Base-by-base conservation (phyloP, 306 rosid genomes). In the Erythrophleum fordii region DNA sequence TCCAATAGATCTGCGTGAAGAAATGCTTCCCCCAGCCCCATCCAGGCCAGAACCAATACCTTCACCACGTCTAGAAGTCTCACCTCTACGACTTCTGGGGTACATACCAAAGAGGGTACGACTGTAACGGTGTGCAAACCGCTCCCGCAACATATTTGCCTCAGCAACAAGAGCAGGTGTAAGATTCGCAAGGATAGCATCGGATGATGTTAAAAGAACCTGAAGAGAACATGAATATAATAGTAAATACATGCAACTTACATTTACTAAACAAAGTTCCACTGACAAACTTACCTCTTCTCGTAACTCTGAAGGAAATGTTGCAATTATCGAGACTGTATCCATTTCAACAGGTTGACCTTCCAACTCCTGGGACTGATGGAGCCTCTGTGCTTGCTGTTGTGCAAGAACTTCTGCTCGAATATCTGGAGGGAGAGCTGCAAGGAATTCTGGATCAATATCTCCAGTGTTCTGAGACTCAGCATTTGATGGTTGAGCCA, bases 341-440 rank as follows among this genome's bases (percentile, higher is more conserved):
- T 96, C 99, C 98, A 96, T 96, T 87, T 93, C 99, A 64, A 96
- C 97, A 0, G 99, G 99, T 86, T 96, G 99, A 55, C 99, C 99
- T 87, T 96, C 99, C 88, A 96, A 86, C 82, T 96, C 99, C 83
- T 89, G 99, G 55, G 98, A 93, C 77, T 92, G 98, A 82, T 90
- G 93, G 69, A 90, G 78, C 89, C 99, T 91, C 86, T 96, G 99
- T 41, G 95, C 99, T 89, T 93, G 98, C 79, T 96, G 99, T 85
- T 96, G 99, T 48, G 98, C 98, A 46, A 96, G 91, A 85, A 96
- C 98, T 87, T 96, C 98, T 18, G 97, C 97, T 85, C 98, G 94
- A 77, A 96, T 96, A 80, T 96, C 99, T 13, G 95, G 88, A 3
- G 99, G 99, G 77, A 96, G 99, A 78, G 99, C 99, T 46, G 99